Base-by-base conservation (phyloP, 2,329 filamentous ascomycete species). In the Cordyceps farinosa region DNA sequence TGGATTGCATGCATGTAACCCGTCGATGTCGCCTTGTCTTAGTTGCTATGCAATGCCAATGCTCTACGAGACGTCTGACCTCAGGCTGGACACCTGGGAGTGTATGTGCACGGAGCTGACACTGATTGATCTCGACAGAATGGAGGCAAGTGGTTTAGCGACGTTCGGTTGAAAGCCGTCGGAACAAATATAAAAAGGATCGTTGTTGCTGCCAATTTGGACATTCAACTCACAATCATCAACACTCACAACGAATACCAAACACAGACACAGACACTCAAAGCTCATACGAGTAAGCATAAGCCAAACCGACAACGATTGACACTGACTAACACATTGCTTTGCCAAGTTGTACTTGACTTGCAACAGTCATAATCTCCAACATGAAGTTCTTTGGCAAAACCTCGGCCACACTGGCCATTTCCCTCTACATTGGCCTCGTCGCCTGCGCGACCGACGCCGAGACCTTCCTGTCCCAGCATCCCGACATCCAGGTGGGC, bases 351-450 rank as follows among this genome's bases (percentile, higher is more conserved):
- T 34, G 17, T 22, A 52, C 10, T 17, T 36, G 17, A 51, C 29
- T 30, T 34, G 6, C 27, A 15, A 34, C 15, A 51, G 29, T 51
- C 13, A 3, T 30, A 51, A 34, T 5, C 2, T 32, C 38, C 27
- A 56, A 30, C 38, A 56, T 56, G 53, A 44, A 45, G 53, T 56
- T 56, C 38, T 32, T 38, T 27, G 27, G 47, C 47, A 15, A 50
- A 32, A 17, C 27, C 27, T 29, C 15, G 47, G 47, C 47, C 47
- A 30, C n/a, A 1, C 53, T 56, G 53, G 53, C 53, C 38, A 11
- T 56, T 38, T 22, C 53, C 8, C 40, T 56, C 38, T 17, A 45
- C 15, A 22, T 45, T 27, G 38, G 38, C 3, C 40, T 44, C 15
- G 53, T 36, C 17, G 53, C 40, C 27, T 44, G 53, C 17, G 38